Base-by-base conservation (phyloP, 257 asterid species). In the Fraxinus cuspidata region DNA sequence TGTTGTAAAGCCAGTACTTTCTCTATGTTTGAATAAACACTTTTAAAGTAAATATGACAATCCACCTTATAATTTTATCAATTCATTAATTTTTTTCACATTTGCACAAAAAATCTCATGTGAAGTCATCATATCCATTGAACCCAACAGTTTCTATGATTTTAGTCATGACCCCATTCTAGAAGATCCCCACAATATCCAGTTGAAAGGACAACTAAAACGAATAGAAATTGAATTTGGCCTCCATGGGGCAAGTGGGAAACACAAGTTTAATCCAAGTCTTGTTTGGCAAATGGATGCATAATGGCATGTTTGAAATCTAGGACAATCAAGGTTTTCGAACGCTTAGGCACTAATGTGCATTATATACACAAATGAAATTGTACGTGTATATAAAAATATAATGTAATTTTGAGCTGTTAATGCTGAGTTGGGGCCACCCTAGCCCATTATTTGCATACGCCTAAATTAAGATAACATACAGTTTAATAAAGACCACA, bases 51-150 rank as follows among this genome's bases (percentile, higher is more conserved):
- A 16, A 15, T 16, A 47, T 47, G 58, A 16, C n/a, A 13, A 15
- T 47, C 56, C 19, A 15, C 68, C 71, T 78, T 71, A 21, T 73
- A 71, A 49, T 44, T 51, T 72, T 21, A 69, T 21, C 60, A 72
- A 72, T 80, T 79, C 81, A 77, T 78, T 77, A 68, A 70, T n/a
- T 60, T 74, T 65, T 74, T 58, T 78, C 81, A 47, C 49, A 47
- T 66, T 78, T 51, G 31, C 23, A 77, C 25, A 16, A 23, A 37
- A 47, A 25, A 78, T 74, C 65, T 31, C 29, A 44, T 19, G 29
- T 35, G 67, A 74, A 40, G 65, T 68, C 75, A 56, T 27, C 31
- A 38, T 47, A 42, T 74, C 63, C 64, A 66, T 38, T 51, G 10
- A 35, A 44, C 32, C 7, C 2, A 44, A 10, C 15, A 74, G 27